Base-by-base conservation (phyloP, 306 rosid species). In the Nissolia schottii region DNA sequence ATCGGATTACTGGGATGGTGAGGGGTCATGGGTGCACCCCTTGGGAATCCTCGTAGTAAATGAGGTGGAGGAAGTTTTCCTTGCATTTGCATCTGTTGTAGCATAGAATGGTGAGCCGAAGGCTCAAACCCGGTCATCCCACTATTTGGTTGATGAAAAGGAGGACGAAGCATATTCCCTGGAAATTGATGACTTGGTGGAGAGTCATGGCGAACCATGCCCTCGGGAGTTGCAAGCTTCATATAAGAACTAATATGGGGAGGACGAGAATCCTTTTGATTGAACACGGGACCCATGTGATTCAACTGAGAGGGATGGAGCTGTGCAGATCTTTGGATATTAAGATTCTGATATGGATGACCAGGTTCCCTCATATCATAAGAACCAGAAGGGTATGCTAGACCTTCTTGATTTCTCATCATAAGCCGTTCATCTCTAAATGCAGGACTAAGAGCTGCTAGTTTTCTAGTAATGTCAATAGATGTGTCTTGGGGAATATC, bases 71-170 rank as follows among this genome's bases (percentile, higher is more conserved):
- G 89, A 56, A 85, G 83, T 77, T 79, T 89, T 25, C 90, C 90
- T 31, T 81, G 77, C 84, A 85, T 75, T 16, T 86, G 96, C 87
- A 91, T 85, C 79, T 85, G 99, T 66, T 88, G 96, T 76, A 88
- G 61, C 86, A 88, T 51, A 46, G 97, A 86, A 70, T 85, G 94
- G 70, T 84, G 93, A 65, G 80, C 75, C 10, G 87, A 86, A 67
- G 85, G 77, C 79, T 88, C 96, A 66, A 86, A 82, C 69, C 95
- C 96, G 59, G 90, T 23, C 45, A 59, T 63, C 56, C 84, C 92
- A 45, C 70, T 16, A 68, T 79, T 75, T 1, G 86, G 70, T 64
- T 87, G 98, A 76, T 78, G 89, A 76, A 88, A 88, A 31, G 93
- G 89, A 85, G 96, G 97, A 24, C 81, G 92, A 54, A 77, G 84